Evolutionary conservation across 768 basidiomycete species (phyloP).

Genomic region (Kwoniella mangroviensis): DNA sequence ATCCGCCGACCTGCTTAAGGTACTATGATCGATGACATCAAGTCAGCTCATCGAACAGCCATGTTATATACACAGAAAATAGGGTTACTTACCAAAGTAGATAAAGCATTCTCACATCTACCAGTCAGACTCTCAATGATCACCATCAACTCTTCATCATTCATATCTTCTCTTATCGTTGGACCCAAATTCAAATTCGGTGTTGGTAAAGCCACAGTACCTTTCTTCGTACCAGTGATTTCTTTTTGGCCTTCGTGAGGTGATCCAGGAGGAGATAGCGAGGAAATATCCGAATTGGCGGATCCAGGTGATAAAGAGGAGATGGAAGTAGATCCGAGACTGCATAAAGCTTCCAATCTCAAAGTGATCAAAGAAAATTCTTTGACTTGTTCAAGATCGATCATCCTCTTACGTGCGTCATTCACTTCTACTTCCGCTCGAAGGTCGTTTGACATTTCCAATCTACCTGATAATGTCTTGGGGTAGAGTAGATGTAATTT

Average conservation of each 20-base stretch:
- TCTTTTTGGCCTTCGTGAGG: constrained; percentile 46
- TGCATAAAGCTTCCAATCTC: constrained; percentile 73
- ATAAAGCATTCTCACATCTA: constrained; percentile 75
- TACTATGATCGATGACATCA: no score
- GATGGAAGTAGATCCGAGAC: neutral
- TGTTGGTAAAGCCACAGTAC: neutral
- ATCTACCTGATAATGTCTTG: constrained; percentile 70
- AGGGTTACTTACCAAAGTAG: constrained; percentile 51
- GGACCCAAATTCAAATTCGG: constrained; percentile 60
- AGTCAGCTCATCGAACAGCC: constrained; percentile 3
- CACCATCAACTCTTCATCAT: constrained; percentile 72
- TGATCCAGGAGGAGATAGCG: constrained; percentile 54
- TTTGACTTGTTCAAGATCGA: constrained; percentile 69
- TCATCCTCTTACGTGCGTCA: constrained; percentile 38
- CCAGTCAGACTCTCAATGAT: constrained; percentile 76
- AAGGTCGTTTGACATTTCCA: constrained; percentile 61
- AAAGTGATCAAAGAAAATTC: constrained; percentile 75
- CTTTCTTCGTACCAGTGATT: neutral
- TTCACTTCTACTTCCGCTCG: constrained; percentile 54
- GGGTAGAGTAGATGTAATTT: constrained; percentile 85
- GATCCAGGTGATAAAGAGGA: neutral
- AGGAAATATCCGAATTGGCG: neutral
- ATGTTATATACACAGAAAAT: neutral
- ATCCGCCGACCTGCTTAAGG: constrained; percentile 54
- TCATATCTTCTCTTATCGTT: constrained; percentile 69